Conservation (phyloP, 768 basidiomycete species). For the Mycena galericulata region DNA sequence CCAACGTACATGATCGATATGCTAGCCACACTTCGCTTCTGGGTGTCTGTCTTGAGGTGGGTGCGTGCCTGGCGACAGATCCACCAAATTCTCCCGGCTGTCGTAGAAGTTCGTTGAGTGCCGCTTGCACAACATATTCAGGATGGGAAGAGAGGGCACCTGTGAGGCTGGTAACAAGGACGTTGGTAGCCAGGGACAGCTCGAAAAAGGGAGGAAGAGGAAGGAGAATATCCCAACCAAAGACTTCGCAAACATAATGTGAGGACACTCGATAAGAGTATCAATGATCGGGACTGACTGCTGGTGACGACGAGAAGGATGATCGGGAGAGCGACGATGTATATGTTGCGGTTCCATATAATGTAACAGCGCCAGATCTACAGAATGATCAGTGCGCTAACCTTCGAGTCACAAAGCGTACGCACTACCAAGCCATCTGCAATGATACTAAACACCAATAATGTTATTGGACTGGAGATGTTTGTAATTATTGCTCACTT, state of each 20-base stretch:
- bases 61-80: constrained; percentile 42
- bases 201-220: constrained; percentile 45
- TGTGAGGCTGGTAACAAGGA: constrained; percentile 46
- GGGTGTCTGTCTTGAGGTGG: constrained; percentile 39
- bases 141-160: constrained; percentile 32
- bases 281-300: constrained; percentile 33
- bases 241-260: background rate
- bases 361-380: constrained; percentile 50
- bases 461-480: background rate
- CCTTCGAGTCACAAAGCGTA: background rate
- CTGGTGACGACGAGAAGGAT: constrained; percentile 41
- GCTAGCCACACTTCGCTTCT: constrained; percentile 41
- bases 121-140: background rate
- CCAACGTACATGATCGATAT: constrained; percentile 44
- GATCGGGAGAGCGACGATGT: constrained; percentile 43
- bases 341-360: constrained; percentile 46
- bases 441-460: constrained; percentile 37
- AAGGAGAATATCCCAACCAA: constrained; percentile 43
- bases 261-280: background rate
- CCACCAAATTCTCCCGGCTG: constrained; percentile 49
- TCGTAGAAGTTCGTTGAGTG: background rate
- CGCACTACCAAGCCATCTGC: constrained; percentile 46
- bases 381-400: no score
- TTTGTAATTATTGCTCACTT: constrained; percentile 39
- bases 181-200: constrained; percentile 44